A percentile compares a stretch with the other conserved stretches of the same genome.
Evolutionary conservation across 768 basidiomycete genomes (phyloP).

Genomic region (Imleria badia): DNA sequence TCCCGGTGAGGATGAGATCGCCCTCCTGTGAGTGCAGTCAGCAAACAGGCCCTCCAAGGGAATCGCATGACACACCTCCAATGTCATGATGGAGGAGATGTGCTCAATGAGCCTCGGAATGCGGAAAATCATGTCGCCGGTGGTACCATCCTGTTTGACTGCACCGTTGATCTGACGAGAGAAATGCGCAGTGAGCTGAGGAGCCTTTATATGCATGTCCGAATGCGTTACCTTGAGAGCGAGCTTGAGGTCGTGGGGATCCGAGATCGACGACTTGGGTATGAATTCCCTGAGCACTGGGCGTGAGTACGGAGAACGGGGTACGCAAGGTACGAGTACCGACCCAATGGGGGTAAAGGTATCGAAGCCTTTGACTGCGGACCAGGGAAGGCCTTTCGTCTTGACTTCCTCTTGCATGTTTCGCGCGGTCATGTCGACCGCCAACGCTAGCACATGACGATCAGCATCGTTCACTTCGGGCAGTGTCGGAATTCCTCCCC

Average conservation of each 20-base stretch:
- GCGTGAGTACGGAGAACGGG: background rate
- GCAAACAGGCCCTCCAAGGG: background rate
- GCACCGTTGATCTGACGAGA: constrained; percentile 71
- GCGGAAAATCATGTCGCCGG: constrained; percentile 88
- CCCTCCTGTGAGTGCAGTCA: constrained; percentile 59
- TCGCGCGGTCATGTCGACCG: constrained; percentile 94
- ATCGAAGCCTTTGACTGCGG: constrained; percentile 95
- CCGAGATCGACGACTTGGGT: constrained; percentile 62
- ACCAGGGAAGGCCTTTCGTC: constrained; percentile 95
- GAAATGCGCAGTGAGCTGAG: background rate
- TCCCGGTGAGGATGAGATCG: constrained; percentile 89
- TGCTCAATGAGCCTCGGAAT: constrained; percentile 89
- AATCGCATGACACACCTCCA: constrained; percentile 61
- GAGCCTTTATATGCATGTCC: background rate
- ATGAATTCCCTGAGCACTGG: constrained; percentile 64
- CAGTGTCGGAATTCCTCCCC: constrained; percentile 13
- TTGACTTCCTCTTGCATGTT: constrained; percentile 94
- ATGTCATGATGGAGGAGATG: constrained; percentile 92
- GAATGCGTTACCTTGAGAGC: constrained; percentile 59
- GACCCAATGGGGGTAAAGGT: constrained; percentile 93
- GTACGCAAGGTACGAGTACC: constrained; percentile 1
- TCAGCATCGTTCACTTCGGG: background rate
- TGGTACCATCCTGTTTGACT: constrained; percentile 82
- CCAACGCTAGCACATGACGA: constrained; percentile 57
- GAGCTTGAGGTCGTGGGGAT: constrained; percentile 76